phyloP scores from a whole-genome alignment of 495 filamentous ascomycete species.

The Trichoderma parareesei region DNA sequence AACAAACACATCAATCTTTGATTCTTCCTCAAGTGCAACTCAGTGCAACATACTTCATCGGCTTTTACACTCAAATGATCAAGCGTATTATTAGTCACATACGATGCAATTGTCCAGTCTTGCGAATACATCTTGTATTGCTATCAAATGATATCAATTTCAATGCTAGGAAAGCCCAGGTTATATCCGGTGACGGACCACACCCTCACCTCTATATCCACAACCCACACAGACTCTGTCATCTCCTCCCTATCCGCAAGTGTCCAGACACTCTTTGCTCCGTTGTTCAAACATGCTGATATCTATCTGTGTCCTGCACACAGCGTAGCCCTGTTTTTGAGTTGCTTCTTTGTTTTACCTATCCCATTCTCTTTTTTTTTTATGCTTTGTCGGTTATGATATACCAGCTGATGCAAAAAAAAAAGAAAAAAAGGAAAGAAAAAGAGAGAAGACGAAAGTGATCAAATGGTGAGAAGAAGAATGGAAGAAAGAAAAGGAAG shows the following conservation, averaged over 20 bases:
- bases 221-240: background rate
- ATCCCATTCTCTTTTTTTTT: background rate
- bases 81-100: no score
- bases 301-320: constrained; percentile 7
- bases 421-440: background rate
- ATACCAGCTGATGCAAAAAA: background rate
- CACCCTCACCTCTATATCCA: constrained; percentile 8
- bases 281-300: background rate
- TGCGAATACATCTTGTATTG: background rate
- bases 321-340: background rate
- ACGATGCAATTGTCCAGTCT: no score
- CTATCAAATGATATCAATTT: constrained; percentile 1
- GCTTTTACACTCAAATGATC: no score
- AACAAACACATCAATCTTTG: no score
- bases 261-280: constrained; percentile 7
- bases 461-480: background rate
- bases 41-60: no score
- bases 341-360: background rate
- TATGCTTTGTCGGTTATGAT: background rate
- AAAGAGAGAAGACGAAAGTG: background rate
- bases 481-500: background rate
- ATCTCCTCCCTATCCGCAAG: background rate
- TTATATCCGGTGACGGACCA: constrained; percentile 12
- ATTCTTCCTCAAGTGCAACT: no score
- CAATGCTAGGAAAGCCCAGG: background rate